Percentiles rank a stretch among this genome's conserved stretches.
Evolutionary conservation across 176 grass and related monocot species (phyloP).

Genomic region (Calamus simplicifolius): DNA sequence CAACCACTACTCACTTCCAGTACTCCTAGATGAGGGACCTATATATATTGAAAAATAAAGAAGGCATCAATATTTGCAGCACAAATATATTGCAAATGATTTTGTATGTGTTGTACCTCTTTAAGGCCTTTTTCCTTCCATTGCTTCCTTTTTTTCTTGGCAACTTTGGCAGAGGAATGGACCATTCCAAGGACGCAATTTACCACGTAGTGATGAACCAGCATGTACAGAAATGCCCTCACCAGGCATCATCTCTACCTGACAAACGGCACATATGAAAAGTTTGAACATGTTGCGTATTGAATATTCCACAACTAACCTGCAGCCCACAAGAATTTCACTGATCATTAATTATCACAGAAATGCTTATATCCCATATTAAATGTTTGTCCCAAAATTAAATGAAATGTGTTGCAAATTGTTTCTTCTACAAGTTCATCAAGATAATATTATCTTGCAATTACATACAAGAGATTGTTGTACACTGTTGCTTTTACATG

Average conservation of each 20-base stretch:
- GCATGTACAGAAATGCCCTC: slow-evolving; percentile 71
- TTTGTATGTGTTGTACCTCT: slow-evolving; percentile 28
- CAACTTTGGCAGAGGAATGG: slow-evolving; percentile 80
- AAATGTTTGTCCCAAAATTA: too few species aligned
- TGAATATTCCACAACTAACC: slow-evolving; percentile 61
- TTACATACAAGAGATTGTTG: too few species aligned
- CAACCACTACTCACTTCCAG: slow-evolving; percentile 11
- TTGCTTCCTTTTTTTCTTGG: slow-evolving; percentile 82
- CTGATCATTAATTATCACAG: background rate
- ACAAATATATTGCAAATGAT: slow-evolving; percentile 8
- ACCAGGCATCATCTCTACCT: slow-evolving; percentile 39
- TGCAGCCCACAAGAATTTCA: slow-evolving; percentile 27
- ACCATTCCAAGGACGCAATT: slow-evolving; percentile 67
- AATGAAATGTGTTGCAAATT: too few species aligned
- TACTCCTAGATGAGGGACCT: slow-evolving; percentile 28
- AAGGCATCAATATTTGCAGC: background rate
- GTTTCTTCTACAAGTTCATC: too few species aligned
- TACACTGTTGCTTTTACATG: too few species aligned
- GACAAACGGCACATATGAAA: slow-evolving; percentile 80
- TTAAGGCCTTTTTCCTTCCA: slow-evolving; percentile 64
- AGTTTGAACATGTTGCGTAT: slow-evolving; percentile 66
- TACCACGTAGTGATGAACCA: slow-evolving; percentile 43
- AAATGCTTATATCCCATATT: too few species aligned
- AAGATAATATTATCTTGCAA: too few species aligned
- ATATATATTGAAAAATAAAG: slow-evolving; percentile 3